A percentile compares a stretch with the other conserved stretches of the same genome.
Evolutionary conservation across 495 filamentous ascomycete species (phyloP).

Genomic region (Penicillium maclennaniae): DNA sequence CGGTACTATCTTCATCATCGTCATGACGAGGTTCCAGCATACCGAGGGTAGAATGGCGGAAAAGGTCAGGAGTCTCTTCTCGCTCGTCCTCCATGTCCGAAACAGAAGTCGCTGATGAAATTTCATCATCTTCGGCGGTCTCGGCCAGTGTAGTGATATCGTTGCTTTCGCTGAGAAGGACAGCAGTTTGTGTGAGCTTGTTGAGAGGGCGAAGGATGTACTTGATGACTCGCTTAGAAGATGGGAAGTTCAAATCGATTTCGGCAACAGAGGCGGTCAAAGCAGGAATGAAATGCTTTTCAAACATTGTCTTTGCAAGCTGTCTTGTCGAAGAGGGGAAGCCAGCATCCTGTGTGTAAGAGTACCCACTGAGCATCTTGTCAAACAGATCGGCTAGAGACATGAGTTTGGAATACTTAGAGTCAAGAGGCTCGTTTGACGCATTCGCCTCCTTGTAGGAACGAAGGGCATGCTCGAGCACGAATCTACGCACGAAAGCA

Average conservation of each 20-base stretch:
- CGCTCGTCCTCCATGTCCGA: conserved; percentile 84
- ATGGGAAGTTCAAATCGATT: conserved; percentile 91
- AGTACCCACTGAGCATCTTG: conserved; percentile 79
- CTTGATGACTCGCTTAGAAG: conserved; percentile 89
- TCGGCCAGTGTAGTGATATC: conserved; percentile 67
- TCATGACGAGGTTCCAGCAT: conserved; percentile 85
- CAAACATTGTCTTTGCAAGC: conserved; percentile 92
- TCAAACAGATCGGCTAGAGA: conserved; percentile 87
- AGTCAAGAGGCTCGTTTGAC: conserved; percentile 76
- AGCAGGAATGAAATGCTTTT: conserved; percentile 87
- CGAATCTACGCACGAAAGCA: conserved; percentile 87
- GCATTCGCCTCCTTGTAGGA: conserved; percentile 85
- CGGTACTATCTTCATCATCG: conserved; percentile 66
- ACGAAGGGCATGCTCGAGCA: conserved; percentile 86
- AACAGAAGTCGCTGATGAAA: conserved; percentile 83
- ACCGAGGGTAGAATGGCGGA: conserved; percentile 91
- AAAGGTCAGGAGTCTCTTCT: conserved; percentile 95
- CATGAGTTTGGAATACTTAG: conserved; percentile 81
- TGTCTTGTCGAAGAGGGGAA: conserved; percentile 56
- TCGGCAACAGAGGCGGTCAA: conserved; percentile 92
- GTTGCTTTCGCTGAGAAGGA: conserved; percentile 71
- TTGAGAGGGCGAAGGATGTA: conserved; percentile 89
- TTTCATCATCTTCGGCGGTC: conserved; percentile 73
- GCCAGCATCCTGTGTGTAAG: conserved; percentile 49
- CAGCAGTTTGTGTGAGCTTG: conserved; percentile 80